Evolutionary conservation across 805 yeast species (phyloP).

Genomic region (Yamadazyma tumulicola): DNA sequence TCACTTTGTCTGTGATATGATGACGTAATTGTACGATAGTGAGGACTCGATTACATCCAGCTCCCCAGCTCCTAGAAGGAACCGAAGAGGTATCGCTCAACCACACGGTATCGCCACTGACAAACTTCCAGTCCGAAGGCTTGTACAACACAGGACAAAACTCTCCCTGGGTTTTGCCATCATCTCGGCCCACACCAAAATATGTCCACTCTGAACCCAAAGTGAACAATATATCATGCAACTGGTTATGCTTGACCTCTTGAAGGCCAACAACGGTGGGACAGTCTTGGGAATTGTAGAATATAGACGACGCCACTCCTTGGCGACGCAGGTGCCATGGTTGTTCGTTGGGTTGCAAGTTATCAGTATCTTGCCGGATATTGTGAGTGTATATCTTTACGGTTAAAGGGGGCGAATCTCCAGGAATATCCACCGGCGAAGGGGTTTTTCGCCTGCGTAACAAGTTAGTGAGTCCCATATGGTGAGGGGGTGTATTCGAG

Average conservation of each 20-base stretch:
- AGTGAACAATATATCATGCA: slow-evolving; percentile 25
- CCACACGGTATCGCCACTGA: slow-evolving; percentile 23
- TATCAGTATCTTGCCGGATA: slow-evolving; percentile 38
- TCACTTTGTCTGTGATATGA: slow-evolving; percentile 15
- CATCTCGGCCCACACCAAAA: slow-evolving; percentile 30
- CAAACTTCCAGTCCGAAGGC: slow-evolving; percentile 19
- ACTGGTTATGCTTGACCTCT: slow-evolving; percentile 35
- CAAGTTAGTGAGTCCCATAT: too few relatives aligned
- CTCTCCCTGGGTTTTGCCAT: slow-evolving; percentile 27
- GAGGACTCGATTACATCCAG: slow-evolving; percentile 38
- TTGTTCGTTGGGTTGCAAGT: slow-evolving; percentile 33
- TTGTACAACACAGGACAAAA: slow-evolving; percentile 26
- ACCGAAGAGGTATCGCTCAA: slow-evolving; percentile 22
- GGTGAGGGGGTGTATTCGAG: too few relatives aligned
- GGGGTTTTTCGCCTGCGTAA: too few relatives aligned
- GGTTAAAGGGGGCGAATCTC: slow-evolving; percentile 8
- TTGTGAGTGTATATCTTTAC: slow-evolving; percentile 39
- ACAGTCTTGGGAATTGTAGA: slow-evolving; percentile 15
- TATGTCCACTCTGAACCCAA: slow-evolving; percentile 23
- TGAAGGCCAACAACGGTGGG: slow-evolving; percentile 40
- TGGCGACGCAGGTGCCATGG: slow-evolving; percentile 43
- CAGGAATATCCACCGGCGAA: too few relatives aligned
- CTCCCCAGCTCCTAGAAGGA: slow-evolving; percentile 46
- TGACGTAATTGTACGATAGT: slow-evolving; percentile 29
- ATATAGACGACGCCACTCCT: slow-evolving; percentile 37